A percentile compares a stretch with the other conserved stretches of the same genome.
Evolutionary conservation across 2,329 filamentous ascomycete species (phyloP).

Genomic region (Talaromyces sp.): DNA sequence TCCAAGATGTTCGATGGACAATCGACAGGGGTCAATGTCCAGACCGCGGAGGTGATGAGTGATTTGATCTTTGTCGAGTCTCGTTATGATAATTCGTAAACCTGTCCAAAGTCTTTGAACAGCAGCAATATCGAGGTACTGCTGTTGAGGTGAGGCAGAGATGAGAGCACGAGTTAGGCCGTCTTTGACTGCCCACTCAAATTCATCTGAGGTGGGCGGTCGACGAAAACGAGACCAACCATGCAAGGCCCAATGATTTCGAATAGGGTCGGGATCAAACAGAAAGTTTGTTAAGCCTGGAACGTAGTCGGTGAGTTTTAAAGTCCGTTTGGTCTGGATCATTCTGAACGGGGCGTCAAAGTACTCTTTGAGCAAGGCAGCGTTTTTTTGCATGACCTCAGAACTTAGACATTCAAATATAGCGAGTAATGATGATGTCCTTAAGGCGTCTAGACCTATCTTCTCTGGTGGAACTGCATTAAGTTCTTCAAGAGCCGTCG

Average conservation of each 20-base stretch:
- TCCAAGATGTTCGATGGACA: conserved; percentile 65
- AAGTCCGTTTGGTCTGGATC: conserved; percentile 72
- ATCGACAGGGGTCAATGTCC: conserved; percentile 63
- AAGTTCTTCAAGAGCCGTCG: conserved; percentile 55
- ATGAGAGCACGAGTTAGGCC: conserved; percentile 66
- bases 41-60: conserved; percentile 74
- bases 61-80: conserved; percentile 70
- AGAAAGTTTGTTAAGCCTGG: conserved; percentile 83
- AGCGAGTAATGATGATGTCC: conserved; percentile 65
- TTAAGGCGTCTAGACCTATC: conserved; percentile 50
- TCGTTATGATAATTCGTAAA: conserved; percentile 68
- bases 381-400: conserved; percentile 66
- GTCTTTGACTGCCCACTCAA: conserved; percentile 81
- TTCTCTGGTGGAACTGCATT: conserved; percentile 48
- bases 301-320: conserved; percentile 71
- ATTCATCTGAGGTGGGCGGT: conserved; percentile 66
- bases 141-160: conserved; percentile 55
- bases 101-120: conserved; percentile 78
- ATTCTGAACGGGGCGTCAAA: conserved; percentile 83
- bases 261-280: conserved; percentile 66
- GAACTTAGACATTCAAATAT: conserved; percentile 88
- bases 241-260: conserved; percentile 64
- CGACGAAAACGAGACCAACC: conserved; percentile 66
- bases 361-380: conserved; percentile 51
- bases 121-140: conserved; percentile 43